phyloP scores from a whole-genome alignment of 2,329 filamentous ascomycete species.

The Diaporthe sp. region DNA sequence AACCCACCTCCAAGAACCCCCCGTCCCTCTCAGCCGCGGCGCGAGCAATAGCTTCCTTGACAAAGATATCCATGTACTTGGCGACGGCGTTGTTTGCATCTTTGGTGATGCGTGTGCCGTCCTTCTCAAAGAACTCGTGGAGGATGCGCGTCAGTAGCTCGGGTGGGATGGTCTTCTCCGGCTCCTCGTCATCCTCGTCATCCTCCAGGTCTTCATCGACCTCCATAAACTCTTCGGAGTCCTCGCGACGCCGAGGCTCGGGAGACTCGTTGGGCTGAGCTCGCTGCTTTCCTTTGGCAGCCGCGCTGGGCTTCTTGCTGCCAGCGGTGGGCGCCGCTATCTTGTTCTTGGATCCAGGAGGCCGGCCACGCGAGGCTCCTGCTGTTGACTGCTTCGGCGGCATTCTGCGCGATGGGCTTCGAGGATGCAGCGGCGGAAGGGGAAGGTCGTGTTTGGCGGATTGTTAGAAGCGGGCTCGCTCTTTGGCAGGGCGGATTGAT shows the following conservation, averaged over 20 bases:
- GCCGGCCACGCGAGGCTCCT: conserved; percentile 54
- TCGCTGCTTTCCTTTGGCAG: conserved; percentile 38
- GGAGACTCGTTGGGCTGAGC: conserved; percentile 23
- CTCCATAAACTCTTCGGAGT: conserved; percentile 48
- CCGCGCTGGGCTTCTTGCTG: conserved; percentile 35
- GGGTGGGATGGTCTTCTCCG: conserved; percentile 72
- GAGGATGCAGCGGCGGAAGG: too few species aligned
- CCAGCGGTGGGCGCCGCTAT: conserved; percentile 41
- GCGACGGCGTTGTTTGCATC: conserved; percentile 83
- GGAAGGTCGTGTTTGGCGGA: background rate
- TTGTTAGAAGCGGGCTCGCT: background rate
- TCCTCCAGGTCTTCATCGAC: conserved; percentile 46
- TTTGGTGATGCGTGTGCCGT: conserved; percentile 79
- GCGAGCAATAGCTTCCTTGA: conserved; percentile 88
- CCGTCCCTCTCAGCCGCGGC: conserved; percentile 78
- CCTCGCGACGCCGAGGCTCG: conserved; percentile 46
- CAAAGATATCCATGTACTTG: conserved; percentile 92
- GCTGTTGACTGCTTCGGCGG: conserved; percentile 58
- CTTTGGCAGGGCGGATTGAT: background rate
- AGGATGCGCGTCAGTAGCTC: conserved; percentile 83
- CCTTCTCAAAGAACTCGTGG: conserved; percentile 82
- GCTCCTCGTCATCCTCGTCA: conserved; percentile 45
- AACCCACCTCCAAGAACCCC: conserved; percentile 80
- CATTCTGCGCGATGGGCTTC: conserved; percentile 50
- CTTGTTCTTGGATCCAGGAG: conserved; percentile 44